Percentiles rank a stretch among this genome's conserved stretches.
phyloP scores from a whole-genome alignment of 164 flowering plant genomes.

The Vitis cinerea region DNA sequence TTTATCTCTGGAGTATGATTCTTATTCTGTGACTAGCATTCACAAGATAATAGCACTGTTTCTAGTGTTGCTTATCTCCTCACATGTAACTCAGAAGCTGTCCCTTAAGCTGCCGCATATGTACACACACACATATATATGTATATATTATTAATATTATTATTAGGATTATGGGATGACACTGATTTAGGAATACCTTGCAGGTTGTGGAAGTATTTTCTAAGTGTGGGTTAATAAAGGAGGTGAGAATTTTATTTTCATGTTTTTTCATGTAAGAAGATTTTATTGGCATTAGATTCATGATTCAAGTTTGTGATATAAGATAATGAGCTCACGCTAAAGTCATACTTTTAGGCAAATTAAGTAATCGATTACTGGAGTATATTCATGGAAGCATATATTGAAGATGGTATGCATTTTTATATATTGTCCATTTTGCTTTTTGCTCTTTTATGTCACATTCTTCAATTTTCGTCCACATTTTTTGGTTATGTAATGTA shows the following conservation, averaged over 20 bases:
- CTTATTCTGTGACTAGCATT: no score
- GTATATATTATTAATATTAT: no score
- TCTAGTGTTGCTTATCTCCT: neutral
- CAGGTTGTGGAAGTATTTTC: slow-evolving; percentile 94
- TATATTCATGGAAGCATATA: neutral
- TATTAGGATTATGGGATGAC: neutral
- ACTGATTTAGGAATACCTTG: slow-evolving; percentile 18
- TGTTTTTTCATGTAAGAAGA: neutral
- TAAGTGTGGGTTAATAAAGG: slow-evolving; percentile 94
- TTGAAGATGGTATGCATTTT: neutral
- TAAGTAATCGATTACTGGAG: neutral
- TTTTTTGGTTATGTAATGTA: neutral
- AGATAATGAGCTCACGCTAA: neutral
- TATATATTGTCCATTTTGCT: neutral
- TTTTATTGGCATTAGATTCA: neutral
- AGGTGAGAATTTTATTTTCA: slow-evolving; percentile 41
- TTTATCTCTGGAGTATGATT: neutral
- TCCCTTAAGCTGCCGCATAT: neutral
- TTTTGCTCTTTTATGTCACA: neutral
- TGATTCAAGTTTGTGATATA: slow-evolving; percentile 1
- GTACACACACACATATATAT: no score
- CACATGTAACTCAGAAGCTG: neutral
- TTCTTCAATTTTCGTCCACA: neutral
- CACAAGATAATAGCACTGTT: neutral
- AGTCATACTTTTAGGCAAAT: neutral